Conservation (phyloP, 139 green algal species). For the Mesostigma viride region DNA sequence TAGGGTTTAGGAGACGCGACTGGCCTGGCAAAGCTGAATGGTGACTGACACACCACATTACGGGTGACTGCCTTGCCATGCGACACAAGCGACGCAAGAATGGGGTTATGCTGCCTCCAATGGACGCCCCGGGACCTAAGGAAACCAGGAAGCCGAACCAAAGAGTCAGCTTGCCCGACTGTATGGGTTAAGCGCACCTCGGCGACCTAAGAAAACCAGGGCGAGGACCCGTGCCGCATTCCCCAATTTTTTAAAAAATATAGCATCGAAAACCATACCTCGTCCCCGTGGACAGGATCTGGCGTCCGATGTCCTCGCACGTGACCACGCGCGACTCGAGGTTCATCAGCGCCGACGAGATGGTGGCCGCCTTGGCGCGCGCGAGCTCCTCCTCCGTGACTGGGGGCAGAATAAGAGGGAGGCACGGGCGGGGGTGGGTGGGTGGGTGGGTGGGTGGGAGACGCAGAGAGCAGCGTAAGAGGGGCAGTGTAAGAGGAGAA, state of each 20-base stretch:
- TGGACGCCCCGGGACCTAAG: neutral
- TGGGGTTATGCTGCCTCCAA: neutral
- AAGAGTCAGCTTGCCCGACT: neutral
- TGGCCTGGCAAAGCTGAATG: too few relatives aligned
- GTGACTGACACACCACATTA: too few relatives aligned
- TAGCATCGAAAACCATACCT: slow-evolving; percentile 6
- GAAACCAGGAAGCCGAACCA: neutral
- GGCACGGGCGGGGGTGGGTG: too few relatives aligned
- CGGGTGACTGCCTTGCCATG: too few relatives aligned
- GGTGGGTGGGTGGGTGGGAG: too few relatives aligned
- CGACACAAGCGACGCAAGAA: too few relatives aligned
- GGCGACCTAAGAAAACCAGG: too few relatives aligned
- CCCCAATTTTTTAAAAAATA: neutral
- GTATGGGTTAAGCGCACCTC: neutral
- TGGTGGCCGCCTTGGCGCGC: slow-evolving; percentile 64
- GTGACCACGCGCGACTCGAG: slow-evolving; percentile 64
- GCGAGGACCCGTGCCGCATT: too few relatives aligned
- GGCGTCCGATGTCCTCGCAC: slow-evolving; percentile 88
- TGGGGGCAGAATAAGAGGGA: neutral
- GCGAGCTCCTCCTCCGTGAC: slow-evolving; percentile 64
- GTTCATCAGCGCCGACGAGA: slow-evolving; percentile 71
- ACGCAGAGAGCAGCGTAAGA: too few relatives aligned
- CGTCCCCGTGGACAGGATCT: slow-evolving; percentile 85
- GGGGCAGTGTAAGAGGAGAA: too few relatives aligned
- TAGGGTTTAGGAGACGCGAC: too few relatives aligned